phyloP scores from a whole-genome alignment of 371 early-diverging fungal genomes.

The Rhizomucor pusillus region DNA sequence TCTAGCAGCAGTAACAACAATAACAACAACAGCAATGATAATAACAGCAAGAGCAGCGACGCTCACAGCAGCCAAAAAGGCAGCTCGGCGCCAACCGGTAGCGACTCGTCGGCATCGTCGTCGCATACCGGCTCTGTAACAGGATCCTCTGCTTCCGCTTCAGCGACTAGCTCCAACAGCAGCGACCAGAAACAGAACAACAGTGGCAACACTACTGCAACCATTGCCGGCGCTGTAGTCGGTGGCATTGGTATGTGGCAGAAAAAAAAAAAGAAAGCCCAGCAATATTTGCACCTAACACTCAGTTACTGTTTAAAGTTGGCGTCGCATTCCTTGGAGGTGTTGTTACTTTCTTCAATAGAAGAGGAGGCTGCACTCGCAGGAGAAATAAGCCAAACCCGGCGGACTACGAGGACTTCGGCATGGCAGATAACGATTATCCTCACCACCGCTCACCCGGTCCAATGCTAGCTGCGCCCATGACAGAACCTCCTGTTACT shows the following conservation, averaged over 20 bases:
- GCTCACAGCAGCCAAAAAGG: too few relatives aligned
- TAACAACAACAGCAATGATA: too few relatives aligned
- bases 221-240: constrained; percentile 37
- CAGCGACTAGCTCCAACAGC: constrained; percentile 2
- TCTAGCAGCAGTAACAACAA: too few relatives aligned
- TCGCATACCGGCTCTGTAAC: not conserved
- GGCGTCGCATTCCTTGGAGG: constrained; percentile 41
- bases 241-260: constrained; percentile 41
- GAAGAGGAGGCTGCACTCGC: constrained; percentile 36
- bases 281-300: not conserved
- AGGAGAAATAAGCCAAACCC: constrained; percentile 19
- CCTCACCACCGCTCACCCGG: constrained; percentile 21
- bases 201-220: constrained; percentile 21
- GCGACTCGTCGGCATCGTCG: not conserved
- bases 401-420: constrained; percentile 42
- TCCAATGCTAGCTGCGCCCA: constrained; percentile 20
- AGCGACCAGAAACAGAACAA: constrained; percentile 4
- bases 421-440: constrained; percentile 41
- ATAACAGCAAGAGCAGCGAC: too few relatives aligned
- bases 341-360: constrained; percentile 29
- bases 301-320: constrained; percentile 16
- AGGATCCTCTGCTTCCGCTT: constrained; percentile 6
- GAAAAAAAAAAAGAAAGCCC: not conserved
- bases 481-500: constrained; percentile 4
- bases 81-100: not conserved